Percentiles rank a stretch among this genome's conserved stretches.
Conservation (phyloP, 176 grass and related monocot genomes). For the Phyllostachys edulis region DNA sequence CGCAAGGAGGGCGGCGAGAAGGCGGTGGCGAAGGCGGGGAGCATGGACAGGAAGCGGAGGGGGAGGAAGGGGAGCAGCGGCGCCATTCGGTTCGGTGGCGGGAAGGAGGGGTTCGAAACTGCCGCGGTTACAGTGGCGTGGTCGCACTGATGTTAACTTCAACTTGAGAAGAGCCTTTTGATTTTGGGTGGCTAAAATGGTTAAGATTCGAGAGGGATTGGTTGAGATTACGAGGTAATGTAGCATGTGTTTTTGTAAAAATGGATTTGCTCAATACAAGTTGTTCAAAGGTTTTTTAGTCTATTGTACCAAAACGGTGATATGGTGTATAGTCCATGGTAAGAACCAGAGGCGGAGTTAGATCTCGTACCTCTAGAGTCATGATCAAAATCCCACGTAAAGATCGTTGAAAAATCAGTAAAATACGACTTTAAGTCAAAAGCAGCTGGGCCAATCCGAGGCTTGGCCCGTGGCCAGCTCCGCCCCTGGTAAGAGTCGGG, state of each 20-base stretch:
- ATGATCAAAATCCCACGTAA: too few relatives aligned
- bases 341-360: not conserved
- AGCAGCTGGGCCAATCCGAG: too few relatives aligned
- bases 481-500: too few relatives aligned
- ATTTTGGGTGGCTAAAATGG: not conserved
- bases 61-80: slow-evolving; percentile 37
- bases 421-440: too few relatives aligned
- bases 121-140: slow-evolving; percentile 19
- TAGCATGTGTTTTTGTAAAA: slow-evolving; percentile 1
- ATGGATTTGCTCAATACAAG: not conserved
- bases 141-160: slow-evolving; percentile 26
- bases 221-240: not conserved
- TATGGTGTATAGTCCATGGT: not conserved
- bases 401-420: too few relatives aligned
- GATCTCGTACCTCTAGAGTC: too few relatives aligned
- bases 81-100: slow-evolving; percentile 40
- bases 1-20: slow-evolving; percentile 27
- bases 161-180: not conserved
- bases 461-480: too few relatives aligned
- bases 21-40: slow-evolving; percentile 11
- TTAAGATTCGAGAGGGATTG: not conserved
- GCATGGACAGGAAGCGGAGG: slow-evolving; percentile 41
- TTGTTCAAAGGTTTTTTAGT: not conserved
- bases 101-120: slow-evolving; percentile 47
- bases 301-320: not conserved